Evolutionary conservation across 805 yeast genomes (phyloP).

Genomic region (Starmerella sp.): DNA sequence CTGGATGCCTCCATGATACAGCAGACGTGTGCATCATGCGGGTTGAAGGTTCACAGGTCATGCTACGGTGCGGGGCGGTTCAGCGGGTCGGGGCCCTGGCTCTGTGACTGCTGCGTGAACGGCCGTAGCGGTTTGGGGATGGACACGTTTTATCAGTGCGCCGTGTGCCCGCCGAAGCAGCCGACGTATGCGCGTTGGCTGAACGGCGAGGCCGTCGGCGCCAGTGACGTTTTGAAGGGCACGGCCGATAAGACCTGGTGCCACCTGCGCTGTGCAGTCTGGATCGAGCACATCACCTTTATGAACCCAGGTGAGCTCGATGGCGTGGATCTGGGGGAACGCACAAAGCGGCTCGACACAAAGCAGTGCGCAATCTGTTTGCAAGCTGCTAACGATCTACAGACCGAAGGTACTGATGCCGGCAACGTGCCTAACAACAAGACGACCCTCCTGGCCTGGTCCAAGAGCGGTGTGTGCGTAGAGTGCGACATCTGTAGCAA

Average conservation of each 20-base stretch:
- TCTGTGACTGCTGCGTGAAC: constrained; percentile 54
- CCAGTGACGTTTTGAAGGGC: constrained; percentile 16
- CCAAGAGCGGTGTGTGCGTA: constrained; percentile 1
- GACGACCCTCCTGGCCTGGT: background rate
- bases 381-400: too few relatives aligned
- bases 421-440: too few relatives aligned
- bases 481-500: constrained; percentile 16
- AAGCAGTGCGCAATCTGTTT: constrained; percentile 11
- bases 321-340: constrained; percentile 1
- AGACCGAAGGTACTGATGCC: too few relatives aligned
- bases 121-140: constrained; percentile 38
- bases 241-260: constrained; percentile 20
- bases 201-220: constrained; percentile 4
- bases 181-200: constrained; percentile 18
- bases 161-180: constrained; percentile 14
- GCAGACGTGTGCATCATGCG: constrained; percentile 14
- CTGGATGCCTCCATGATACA: constrained; percentile 16
- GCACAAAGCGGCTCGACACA: background rate
- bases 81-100: constrained; percentile 31
- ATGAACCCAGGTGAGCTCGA: constrained; percentile 4
- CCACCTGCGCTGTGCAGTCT: constrained; percentile 21
- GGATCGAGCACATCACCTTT: constrained; percentile 7
- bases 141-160: constrained; percentile 30
- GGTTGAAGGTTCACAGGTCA: constrained; percentile 16
- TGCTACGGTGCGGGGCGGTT: constrained; percentile 17